Evolutionary conservation across 2,329 filamentous ascomycete genomes (phyloP).

Genomic region (Pestalotiopsis sp.): DNA sequence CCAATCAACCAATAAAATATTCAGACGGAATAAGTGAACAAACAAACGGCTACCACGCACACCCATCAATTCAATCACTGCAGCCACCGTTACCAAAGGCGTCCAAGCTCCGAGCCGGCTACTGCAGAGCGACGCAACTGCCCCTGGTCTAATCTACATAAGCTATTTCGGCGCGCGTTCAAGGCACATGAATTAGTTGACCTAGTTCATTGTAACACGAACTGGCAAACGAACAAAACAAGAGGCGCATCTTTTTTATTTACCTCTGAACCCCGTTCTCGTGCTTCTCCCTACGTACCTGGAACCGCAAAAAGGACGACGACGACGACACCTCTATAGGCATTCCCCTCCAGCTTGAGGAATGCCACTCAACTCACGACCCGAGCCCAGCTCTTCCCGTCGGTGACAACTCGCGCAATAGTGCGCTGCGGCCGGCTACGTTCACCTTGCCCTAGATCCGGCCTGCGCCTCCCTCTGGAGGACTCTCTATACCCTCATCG

Average conservation of each 20-base stretch:
- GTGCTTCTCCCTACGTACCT: not conserved
- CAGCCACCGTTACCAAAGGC: not conserved
- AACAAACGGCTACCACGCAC: not conserved
- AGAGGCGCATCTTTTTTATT: not conserved
- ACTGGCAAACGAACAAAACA: not conserved
- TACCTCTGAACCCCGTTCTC: not conserved
- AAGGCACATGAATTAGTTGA: not conserved
- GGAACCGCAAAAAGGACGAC: not conserved
- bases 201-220: not conserved
- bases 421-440: not conserved
- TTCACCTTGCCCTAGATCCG: not conserved
- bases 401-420: conserved; percentile 24
- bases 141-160: not conserved
- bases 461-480: not conserved
- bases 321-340: not conserved
- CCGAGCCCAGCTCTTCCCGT: conserved; percentile 22
- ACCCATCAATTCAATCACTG: not conserved
- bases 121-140: not conserved
- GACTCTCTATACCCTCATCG: not conserved
- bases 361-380: conserved; percentile 25
- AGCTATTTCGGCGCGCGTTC: not conserved
- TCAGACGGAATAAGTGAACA: not conserved
- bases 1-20: not conserved
- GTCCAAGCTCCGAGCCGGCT: not conserved
- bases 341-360: conserved; percentile 11